phyloP scores from a whole-genome alignment of 768 basidiomycete genomes.

The Termitomyces sp. region DNA sequence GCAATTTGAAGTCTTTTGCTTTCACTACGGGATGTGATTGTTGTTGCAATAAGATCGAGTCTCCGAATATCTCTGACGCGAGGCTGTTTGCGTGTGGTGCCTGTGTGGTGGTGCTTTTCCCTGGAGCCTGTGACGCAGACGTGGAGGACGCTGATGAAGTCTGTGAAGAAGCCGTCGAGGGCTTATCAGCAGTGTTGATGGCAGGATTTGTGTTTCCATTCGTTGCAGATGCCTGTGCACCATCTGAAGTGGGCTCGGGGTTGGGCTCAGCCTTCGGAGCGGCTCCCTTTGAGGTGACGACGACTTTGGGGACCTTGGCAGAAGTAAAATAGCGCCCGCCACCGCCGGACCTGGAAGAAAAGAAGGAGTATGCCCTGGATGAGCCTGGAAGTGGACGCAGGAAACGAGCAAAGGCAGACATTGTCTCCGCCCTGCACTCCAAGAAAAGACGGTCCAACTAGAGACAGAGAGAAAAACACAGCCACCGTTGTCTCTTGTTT shows the following conservation, averaged over 20 bases:
- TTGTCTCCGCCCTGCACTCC: conserved; percentile 22
- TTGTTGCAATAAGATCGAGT: conserved; percentile 12
- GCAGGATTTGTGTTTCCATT: conserved; percentile 5
- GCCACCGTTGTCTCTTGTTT: conserved; percentile 16
- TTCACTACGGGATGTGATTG: conserved; percentile 54
- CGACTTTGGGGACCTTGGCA: conserved; percentile 59
- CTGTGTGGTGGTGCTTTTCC: neutral
- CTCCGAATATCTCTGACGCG: neutral
- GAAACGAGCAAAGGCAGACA: conserved; percentile 54
- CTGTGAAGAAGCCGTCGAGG: conserved; percentile 3
- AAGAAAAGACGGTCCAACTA: neutral
- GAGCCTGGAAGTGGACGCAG: conserved; percentile 45
- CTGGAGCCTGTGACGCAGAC: conserved; percentile 17
- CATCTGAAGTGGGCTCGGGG: conserved; percentile 19
- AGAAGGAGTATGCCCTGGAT: conserved; percentile 69
- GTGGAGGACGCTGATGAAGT: conserved; percentile 7
- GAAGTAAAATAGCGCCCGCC: conserved; percentile 75
- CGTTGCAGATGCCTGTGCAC: conserved; percentile 16
- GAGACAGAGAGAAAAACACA: conserved; percentile 15
- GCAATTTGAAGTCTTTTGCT: conserved; percentile 71
- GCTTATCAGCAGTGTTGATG: conserved; percentile 14
- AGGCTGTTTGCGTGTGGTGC: neutral
- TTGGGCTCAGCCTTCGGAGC: conserved; percentile 27
- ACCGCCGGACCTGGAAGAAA: conserved; percentile 70
- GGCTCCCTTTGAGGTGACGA: conserved; percentile 32